Evolutionary conservation across 2,329 filamentous ascomycete species (phyloP), one percentile per base, ranked within the genome.

Genomic region (Truncatella angustata): DNA sequence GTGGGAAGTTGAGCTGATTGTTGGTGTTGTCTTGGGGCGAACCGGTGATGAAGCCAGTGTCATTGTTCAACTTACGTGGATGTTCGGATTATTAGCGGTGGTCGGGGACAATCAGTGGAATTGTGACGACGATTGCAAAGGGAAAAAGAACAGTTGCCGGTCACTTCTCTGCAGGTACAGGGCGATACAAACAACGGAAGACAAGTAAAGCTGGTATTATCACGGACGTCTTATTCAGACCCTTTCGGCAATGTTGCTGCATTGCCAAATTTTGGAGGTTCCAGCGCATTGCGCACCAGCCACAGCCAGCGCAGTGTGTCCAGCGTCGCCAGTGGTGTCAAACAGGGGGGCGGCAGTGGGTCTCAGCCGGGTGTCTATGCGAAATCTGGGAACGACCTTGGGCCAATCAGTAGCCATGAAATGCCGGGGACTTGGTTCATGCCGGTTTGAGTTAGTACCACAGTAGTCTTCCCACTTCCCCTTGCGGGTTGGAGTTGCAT

Each of bases 231-330:
- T 58, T 54, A 56, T 56, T 56, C 53, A 58, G 50, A 52, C 49
- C 39, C 44, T 42, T 54, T 50, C n/a, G 24, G 35, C 36, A n/a
- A 20, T 50, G 28, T 34, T 39, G 40, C 39, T 39, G 51, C 52
- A 55, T 58, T 58, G 63, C 60, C 63, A 58, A 58, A 61, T 66
- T 66, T 64, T 63, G 57, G 55, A 63, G 63, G 58, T 61, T 60
- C 60, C 49, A 58, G 56, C 51, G 28, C 49, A 40, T 26, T 14
- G 20, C 50, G 37, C 54, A 60, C 59, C 50, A 61, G 59, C 60
- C 60, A 62, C 60, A 56, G 40, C 5, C 36, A 14, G n/a, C 30
- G 23, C 12, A 35, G 12, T 23, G 44, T 32, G 28, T 32, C 37
- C 16, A 5, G 16, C 21, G 14, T 49, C 30, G 32, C 30, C 11